Conservation (phyloP, 2,329 filamentous ascomycete species). For the Aspergillus melleus region DNA sequence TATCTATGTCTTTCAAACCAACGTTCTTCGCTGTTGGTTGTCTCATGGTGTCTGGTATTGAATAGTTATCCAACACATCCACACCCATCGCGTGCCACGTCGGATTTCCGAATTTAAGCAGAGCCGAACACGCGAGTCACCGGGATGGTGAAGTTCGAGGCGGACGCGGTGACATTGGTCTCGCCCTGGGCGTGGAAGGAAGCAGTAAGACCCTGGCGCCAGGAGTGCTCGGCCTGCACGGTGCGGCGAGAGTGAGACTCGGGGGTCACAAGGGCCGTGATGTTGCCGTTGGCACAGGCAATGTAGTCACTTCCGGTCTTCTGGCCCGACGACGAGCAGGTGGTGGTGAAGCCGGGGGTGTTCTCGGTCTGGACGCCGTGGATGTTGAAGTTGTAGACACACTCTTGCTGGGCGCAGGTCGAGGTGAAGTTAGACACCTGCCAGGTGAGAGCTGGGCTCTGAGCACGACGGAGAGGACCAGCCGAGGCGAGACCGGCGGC, state of each 20-base stretch:
- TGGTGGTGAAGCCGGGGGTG: slow-evolving; percentile 37
- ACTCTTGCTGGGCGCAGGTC: slow-evolving; percentile 35
- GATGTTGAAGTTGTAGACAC: slow-evolving; percentile 36
- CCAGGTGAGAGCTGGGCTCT: slow-evolving; percentile 28
- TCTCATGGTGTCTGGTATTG: too few species aligned
- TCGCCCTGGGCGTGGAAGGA: slow-evolving; percentile 21
- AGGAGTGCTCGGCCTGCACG: slow-evolving; percentile 28
- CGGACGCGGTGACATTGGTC: slow-evolving; percentile 24
- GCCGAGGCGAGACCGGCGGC: slow-evolving; percentile 22
- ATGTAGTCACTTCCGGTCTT: slow-evolving; percentile 17
- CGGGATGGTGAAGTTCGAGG: slow-evolving; percentile 22
- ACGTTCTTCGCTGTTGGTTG: too few species aligned
- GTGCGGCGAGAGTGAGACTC: slow-evolving; percentile 25
- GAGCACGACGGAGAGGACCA: slow-evolving; percentile 12
- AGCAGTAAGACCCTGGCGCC: slow-evolving; percentile 19
- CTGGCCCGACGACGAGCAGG: slow-evolving; percentile 29
- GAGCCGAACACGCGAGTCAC: slow-evolving; percentile 28
- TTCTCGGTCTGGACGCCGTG: slow-evolving; percentile 23
- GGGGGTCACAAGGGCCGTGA: slow-evolving; percentile 23
- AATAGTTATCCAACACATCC: not conserved
- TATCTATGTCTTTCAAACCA: not conserved
- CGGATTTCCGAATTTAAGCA: slow-evolving; percentile 15
- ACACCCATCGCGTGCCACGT: not conserved
- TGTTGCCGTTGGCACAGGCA: slow-evolving; percentile 26
- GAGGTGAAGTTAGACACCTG: slow-evolving; percentile 31